phyloP scores from a whole-genome alignment of 352 stramenopile genomes.

The Globisporangium recalcitrans region DNA sequence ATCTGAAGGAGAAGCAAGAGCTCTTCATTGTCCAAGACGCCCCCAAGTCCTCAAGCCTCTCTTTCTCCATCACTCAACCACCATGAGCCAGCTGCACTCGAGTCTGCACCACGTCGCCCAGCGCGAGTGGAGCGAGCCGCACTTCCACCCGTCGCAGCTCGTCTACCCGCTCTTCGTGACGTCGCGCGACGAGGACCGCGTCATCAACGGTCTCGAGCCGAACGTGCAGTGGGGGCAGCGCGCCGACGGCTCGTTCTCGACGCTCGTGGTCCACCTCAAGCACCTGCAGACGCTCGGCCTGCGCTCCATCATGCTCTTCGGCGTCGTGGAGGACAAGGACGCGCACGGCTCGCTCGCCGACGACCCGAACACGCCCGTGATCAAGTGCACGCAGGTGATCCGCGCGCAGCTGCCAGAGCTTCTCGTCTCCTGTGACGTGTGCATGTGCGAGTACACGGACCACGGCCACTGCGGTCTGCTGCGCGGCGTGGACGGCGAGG shows the following conservation, averaged over 20 bases:
- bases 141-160: constrained; percentile 85
- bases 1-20: too few relatives aligned
- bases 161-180: constrained; percentile 90
- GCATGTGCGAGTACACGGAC: constrained; percentile 90
- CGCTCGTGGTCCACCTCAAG: constrained; percentile 70
- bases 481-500: constrained; percentile 88
- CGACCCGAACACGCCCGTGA: constrained; percentile 69
- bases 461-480: constrained; percentile 84
- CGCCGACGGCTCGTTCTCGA: constrained; percentile 54
- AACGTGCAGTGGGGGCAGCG: constrained; percentile 83
- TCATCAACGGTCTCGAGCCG: constrained; percentile 75
- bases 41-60: not conserved
- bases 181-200: constrained; percentile 52
- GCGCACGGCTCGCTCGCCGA: constrained; percentile 69
- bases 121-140: constrained; percentile 82
- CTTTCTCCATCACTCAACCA: not conserved
- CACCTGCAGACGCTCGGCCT: constrained; percentile 68
- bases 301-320: constrained; percentile 86
- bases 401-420: constrained; percentile 65
- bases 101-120: constrained; percentile 78
- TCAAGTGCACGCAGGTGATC: constrained; percentile 59
- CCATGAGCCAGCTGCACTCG: constrained; percentile 52
- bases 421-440: constrained; percentile 84
- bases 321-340: constrained; percentile 84
- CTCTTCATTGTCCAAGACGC: not conserved